These are phyloP conservation scores for Hypoxylon sp. DNA, from an alignment of 2,329 filamentous ascomycete genomes.

Conservation along the genomic window DNA sequence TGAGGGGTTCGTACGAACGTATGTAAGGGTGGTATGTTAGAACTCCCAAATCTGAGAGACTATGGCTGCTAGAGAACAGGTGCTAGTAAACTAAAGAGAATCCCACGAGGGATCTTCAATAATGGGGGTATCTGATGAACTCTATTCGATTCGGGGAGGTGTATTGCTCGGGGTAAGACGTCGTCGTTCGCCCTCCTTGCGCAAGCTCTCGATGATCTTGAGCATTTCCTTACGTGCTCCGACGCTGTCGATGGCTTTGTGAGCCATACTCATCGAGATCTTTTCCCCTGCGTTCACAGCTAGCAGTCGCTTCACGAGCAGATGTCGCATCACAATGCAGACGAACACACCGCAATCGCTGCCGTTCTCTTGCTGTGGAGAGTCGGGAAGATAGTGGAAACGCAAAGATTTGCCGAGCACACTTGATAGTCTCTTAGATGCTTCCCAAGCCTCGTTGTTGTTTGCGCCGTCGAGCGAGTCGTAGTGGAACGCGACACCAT, in stretches of 20 bases:
- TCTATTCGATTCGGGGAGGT: constrained; percentile 62
- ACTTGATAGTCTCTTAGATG: constrained; percentile 76
- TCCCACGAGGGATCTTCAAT: not conserved
- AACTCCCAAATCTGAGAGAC: not conserved
- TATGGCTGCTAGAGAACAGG: not conserved
- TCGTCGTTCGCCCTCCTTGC: constrained; percentile 88
- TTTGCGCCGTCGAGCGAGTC: constrained; percentile 87
- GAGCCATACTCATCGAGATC: constrained; percentile 93
- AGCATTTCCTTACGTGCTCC: constrained; percentile 92
- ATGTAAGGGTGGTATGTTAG: not conserved
- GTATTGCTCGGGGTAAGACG: constrained; percentile 61
- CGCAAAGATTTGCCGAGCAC: constrained; percentile 77
- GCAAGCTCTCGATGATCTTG: constrained; percentile 86
- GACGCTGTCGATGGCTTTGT: constrained; percentile 84
- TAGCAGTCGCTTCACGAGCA: constrained; percentile 88
- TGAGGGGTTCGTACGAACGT: constrained; percentile 9
- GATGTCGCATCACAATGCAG: constrained; percentile 92
- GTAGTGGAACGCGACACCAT: constrained; percentile 96
- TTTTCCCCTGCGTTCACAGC: constrained; percentile 85
- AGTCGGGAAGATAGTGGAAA: constrained; percentile 87
- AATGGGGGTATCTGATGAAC: not conserved
- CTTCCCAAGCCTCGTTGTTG: constrained; percentile 77
- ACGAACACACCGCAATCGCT: constrained; percentile 97
- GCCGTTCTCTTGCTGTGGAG: constrained; percentile 91
- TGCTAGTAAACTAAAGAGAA: not conserved